Evolutionary conservation across 805 yeast species (phyloP).

Genomic region (Yarrowia divulgata): DNA sequence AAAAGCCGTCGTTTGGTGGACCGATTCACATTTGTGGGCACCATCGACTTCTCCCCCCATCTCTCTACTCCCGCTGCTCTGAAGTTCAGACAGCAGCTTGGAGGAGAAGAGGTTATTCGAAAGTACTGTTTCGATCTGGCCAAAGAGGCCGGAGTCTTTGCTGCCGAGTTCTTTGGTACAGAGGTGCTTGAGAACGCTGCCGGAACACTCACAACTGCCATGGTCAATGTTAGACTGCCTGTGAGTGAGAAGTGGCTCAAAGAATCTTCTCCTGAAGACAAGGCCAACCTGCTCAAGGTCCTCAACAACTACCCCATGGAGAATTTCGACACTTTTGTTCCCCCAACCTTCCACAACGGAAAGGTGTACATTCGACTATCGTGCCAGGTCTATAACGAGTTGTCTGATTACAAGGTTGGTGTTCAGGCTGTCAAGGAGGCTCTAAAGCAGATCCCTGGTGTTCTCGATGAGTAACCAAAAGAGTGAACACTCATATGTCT

Average conservation of each 20-base stretch:
- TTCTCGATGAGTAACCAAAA: not conserved
- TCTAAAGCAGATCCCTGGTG: constrained; percentile 41
- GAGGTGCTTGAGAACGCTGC: constrained; percentile 46
- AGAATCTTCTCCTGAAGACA: constrained; percentile 41
- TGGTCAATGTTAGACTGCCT: constrained; percentile 58
- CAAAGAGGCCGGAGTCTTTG: constrained; percentile 52
- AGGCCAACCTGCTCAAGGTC: constrained; percentile 34
- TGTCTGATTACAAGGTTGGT: constrained; percentile 61
- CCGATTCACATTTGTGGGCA: constrained; percentile 61
- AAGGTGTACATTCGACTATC: constrained; percentile 59
- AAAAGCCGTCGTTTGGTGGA: constrained; percentile 47
- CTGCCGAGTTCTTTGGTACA: constrained; percentile 54
- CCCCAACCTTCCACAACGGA: constrained; percentile 55
- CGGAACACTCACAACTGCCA: constrained; percentile 51
- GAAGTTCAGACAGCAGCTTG: constrained; percentile 61
- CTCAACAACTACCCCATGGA: constrained; percentile 11
- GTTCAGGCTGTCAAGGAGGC: constrained; percentile 53
- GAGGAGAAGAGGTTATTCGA: constrained; percentile 64
- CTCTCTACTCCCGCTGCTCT: constrained; percentile 58
- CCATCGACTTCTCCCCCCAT: constrained; percentile 57
- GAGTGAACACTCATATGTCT: no score
- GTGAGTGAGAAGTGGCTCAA: constrained; percentile 42
- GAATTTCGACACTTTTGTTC: constrained; percentile 57
- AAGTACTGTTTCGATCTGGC: constrained; percentile 59
- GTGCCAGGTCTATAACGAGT: constrained; percentile 66